Evolutionary conservation across 441 rosid genomes (phyloP).

Genomic region (Flueggea neowawraea): DNA sequence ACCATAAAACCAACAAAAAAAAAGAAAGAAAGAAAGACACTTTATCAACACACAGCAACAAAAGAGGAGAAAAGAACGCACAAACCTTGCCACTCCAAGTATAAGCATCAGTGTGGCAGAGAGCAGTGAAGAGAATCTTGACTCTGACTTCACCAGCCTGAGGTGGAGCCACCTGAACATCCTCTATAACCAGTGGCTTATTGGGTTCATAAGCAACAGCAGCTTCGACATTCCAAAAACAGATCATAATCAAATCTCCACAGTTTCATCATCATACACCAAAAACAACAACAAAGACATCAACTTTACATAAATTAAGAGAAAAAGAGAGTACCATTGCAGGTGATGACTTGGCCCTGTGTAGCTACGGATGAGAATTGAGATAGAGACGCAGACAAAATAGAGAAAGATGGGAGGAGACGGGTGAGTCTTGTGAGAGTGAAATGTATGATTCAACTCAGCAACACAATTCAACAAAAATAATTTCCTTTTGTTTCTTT

Average conservation of each 20-base stretch:
- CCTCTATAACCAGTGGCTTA: constrained; percentile 78
- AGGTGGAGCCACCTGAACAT: constrained; percentile 89
- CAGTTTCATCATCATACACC: neutral
- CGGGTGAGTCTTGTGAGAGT: no score
- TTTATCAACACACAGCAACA: neutral
- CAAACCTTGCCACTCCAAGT: constrained; percentile 98
- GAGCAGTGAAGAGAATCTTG: constrained; percentile 82
- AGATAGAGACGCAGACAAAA: no score
- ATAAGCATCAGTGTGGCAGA: constrained; percentile 96
- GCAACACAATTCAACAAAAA: no score
- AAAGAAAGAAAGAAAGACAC: neutral
- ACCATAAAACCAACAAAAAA: neutral
- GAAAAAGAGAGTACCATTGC: constrained; percentile 56
- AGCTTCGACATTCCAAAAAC: constrained; percentile 39
- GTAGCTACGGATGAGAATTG: constrained; percentile 48
- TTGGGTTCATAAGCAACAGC: constrained; percentile 96
- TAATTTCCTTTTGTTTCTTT: no score
- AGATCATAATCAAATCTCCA: constrained; percentile 9
- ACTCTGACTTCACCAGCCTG: constrained; percentile 96
- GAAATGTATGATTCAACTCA: no score
- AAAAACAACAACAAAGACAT: neutral
- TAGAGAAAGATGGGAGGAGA: no score
- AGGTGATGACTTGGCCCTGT: constrained; percentile 80
- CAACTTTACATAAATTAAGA: neutral
- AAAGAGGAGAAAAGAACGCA: neutral